Evolutionary conservation across 1,284 basidiomycete genomes (phyloP), one percentile per base, ranked within the genome.

Genomic region (Heliocybe sulcata): DNA sequence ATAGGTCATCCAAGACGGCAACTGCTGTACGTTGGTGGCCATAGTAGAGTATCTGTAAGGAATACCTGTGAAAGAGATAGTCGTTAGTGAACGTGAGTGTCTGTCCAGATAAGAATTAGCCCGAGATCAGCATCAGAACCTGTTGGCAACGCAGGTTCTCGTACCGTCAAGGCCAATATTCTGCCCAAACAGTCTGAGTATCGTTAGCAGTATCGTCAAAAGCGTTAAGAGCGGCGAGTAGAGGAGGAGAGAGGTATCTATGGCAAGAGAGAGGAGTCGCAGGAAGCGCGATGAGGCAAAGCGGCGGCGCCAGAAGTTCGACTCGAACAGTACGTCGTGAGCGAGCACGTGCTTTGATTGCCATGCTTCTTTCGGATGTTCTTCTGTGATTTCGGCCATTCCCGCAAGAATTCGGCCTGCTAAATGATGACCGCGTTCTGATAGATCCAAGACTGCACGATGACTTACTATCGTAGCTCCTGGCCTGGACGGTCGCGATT

Each of bases 1-100:
- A 22, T 79, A 72, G 1, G 83, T 80, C 59, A 87, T 69, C 85
- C 86, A 88, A 31, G 84, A 72, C 47, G 85, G 86, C 51, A 80
- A 74, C 57, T 74, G 67, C 65, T 88, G 86, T 8, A 81, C 76
- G 23, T 76, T 81, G 62, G 77, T 76, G 58, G 77, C 67, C 82
- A 83, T 84, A 47, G 47, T 25, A 25, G 12, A 23, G 22, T 25
- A 26, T 49, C 27, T 49, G 47, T 22, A 49, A 29, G 27, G 12
- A 25, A 49, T 9, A 9, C 47, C n/a, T 9, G 8, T 14, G 14
- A 26, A 25, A 49, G n/a, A 25, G 25, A 11, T 9, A 29, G 12
- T 6, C 22, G 47, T 49, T 49, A 26, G 23, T 49, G 47, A 49
- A 25, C 23, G 47, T 49, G 23, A 49, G 27, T 16, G 27, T 49